Evolutionary conservation across 169 alveolate species (phyloP), one percentile per base, ranked within the genome.

Genomic region (Cryptosporidium bovis): DNA sequence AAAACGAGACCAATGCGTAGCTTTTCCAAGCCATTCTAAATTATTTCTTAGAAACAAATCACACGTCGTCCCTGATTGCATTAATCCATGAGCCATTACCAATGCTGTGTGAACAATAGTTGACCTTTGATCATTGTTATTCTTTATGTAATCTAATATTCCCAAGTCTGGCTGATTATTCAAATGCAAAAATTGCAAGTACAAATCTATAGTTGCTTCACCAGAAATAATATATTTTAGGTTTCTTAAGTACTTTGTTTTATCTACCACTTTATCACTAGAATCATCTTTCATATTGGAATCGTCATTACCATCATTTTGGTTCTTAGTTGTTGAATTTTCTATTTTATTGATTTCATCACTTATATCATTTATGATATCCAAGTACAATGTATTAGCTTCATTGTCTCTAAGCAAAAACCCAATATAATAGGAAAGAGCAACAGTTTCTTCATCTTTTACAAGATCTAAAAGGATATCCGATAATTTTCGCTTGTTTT

Each of bases 1-100:
- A 92, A 98, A 98, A 91, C 98, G 95, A 44, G 98, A 96, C 77
- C 90, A 84, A 48, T 60, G 87, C 27, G 95, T 92, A 8, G 97
- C 99, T 67, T 96, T 96, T 24, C 98, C 96, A 65, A 97, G 95
- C 99, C 99, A 98, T 83, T 93, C 94, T 68, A 97, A 65, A 87
- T 98, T 97, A 36, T 96, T 96, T 56, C 98, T 92, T 8, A 98
- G 82, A 84, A 97, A 98, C 40, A 92, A 91, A 64, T 98, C 99
- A 91, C 98, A 95, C 34, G 99, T 92, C 4, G 99, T 98, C 15
- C 98, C 98, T 2, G 98, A 94, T 83, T 96, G 96, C 98, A 95
- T 93, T 34, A 96, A 89, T 29, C 96, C 96, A 83, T 97, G 98
- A 1, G 98, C 92, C 84, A 96, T 92, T 16, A 96, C 96, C n/a